A percentile compares a stretch with the other conserved stretches of the same genome.
These are phyloP conservation scores for Colletotrichum tanaceti DNA, from an alignment of 2,329 filamentous ascomycete species.

Conservation along the genomic window DNA sequence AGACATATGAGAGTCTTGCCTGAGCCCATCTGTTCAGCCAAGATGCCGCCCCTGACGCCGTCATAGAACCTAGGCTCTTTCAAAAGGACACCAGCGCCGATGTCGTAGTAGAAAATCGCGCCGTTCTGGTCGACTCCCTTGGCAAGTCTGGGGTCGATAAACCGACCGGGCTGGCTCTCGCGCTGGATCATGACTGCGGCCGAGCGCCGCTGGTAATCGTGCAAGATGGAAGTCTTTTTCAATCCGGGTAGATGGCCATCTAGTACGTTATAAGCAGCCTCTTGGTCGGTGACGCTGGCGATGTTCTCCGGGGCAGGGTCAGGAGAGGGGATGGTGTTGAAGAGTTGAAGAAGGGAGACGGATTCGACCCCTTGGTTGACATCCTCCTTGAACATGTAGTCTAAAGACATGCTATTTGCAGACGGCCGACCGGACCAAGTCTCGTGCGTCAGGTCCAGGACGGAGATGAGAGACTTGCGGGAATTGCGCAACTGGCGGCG, in stretches of 20 bases:
- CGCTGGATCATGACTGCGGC: constrained; percentile 86
- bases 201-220: constrained; percentile 83
- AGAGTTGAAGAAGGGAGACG: constrained; percentile 73
- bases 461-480: constrained; percentile 60
- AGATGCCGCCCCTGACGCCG: constrained; percentile 77
- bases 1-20: constrained; percentile 93
- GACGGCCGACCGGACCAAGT: constrained; percentile 64
- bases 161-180: constrained; percentile 72
- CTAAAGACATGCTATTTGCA: neutral
- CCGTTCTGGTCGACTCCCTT: constrained; percentile 70
- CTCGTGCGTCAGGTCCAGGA: constrained; percentile 65
- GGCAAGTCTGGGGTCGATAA: constrained; percentile 80
- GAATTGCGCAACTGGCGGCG: constrained; percentile 57
- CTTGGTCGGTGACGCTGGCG: constrained; percentile 60
- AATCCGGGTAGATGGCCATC: constrained; percentile 66
- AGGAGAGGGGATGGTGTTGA: constrained; percentile 80
- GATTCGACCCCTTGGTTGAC: constrained; percentile 53
- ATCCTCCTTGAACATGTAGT: constrained; percentile 46
- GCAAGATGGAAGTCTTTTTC: constrained; percentile 66
- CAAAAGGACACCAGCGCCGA: constrained; percentile 70
- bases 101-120: constrained; percentile 75
- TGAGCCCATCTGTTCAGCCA: constrained; percentile 83
- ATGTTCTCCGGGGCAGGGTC: constrained; percentile 64
- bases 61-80: constrained; percentile 79
- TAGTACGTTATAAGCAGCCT: constrained; percentile 68